Percentiles rank a stretch among this genome's conserved stretches.
Conservation (phyloP, 75 land plant genomes). For the Picea glauca region DNA sequence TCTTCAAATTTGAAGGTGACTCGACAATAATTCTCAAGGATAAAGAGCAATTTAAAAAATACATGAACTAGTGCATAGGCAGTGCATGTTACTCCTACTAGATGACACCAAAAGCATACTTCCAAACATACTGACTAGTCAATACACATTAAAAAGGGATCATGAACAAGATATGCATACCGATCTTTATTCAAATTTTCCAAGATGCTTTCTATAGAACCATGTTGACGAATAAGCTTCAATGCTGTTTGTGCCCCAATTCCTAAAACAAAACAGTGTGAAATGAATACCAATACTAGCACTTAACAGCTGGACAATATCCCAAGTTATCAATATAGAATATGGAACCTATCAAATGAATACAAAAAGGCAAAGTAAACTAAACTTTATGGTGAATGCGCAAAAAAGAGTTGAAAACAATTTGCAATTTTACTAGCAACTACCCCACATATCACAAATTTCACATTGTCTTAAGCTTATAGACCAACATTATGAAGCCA, state of each 20-base stretch:
- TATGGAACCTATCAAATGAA: neutral
- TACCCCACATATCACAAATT: too few relatives aligned
- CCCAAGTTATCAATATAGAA: neutral
- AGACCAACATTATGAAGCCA: too few relatives aligned
- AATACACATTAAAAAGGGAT: neutral
- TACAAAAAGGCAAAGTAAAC: too few relatives aligned
- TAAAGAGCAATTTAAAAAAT: too few relatives aligned
- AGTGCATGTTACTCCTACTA: too few relatives aligned
- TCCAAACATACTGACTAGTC: neutral
- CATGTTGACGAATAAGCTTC: constrained; percentile 92
- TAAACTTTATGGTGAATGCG: too few relatives aligned
- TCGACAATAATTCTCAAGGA: too few relatives aligned
- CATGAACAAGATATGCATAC: constrained; percentile 23
- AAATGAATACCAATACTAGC: neutral
- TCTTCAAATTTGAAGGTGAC: too few relatives aligned
- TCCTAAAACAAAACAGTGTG: neutral
- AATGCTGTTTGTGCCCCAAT: constrained; percentile 66
- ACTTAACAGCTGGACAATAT: neutral
- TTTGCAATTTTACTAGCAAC: too few relatives aligned
- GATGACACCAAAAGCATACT: neutral
- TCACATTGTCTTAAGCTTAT: too few relatives aligned
- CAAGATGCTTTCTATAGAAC: constrained; percentile 72
- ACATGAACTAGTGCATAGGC: too few relatives aligned
- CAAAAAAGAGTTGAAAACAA: too few relatives aligned
- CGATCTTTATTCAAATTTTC: constrained; percentile 89